Base-by-base conservation (phyloP, 1,284 basidiomycete species). In the Apiotrichum brassicae region DNA sequence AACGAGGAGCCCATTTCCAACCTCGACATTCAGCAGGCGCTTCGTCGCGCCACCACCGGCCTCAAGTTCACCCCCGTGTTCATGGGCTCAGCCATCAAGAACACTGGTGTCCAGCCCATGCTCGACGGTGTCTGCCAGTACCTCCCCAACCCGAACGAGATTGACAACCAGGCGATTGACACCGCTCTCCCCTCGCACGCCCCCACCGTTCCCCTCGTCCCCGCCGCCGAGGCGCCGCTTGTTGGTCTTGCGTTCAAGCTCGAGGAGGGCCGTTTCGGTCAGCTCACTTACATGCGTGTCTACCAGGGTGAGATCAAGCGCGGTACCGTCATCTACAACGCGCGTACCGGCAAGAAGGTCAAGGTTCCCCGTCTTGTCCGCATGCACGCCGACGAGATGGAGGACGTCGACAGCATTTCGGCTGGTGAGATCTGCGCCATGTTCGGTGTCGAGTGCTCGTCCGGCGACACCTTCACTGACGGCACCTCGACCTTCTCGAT, bases 351-450 rank as follows among this genome's bases (percentile, higher is more conserved):
- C 44, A 99, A 97, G 79, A 90, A 86, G 75, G 88, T 97, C 76
- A 97, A 98, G 76, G 89, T 98, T n/a, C 93, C 94, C 8, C 81
- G 94, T 42, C 77, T 99, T 56, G 95, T 97, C 53, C 81, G 93
- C 53, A 97, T 99, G 95, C 95, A 99, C 75, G 86, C 85, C 70
- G 90, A 98, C 66, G 94, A 98, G 75, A 97, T 98, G 95, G 95
- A 98, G 84, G 95, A 99, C 63, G 87, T 98, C 51, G 86, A 94
- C 39, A 81, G 82, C 33, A 87, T 99, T 61, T 90, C 90, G 0
- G 89, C 94, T n/a, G 95, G 95, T 49, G 95, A 99, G 78, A 99
- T 99, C 59, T 98, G 95, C 68, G 95, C 95, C 46, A 97, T 97
- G 76, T 99, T 99, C 62, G 95, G 95, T 66, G 92, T 99, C 43